These are phyloP conservation scores for Pseudomonodictys pantanalensis DNA, from an alignment of 495 filamentous ascomycete species.

Conservation along the genomic window DNA sequence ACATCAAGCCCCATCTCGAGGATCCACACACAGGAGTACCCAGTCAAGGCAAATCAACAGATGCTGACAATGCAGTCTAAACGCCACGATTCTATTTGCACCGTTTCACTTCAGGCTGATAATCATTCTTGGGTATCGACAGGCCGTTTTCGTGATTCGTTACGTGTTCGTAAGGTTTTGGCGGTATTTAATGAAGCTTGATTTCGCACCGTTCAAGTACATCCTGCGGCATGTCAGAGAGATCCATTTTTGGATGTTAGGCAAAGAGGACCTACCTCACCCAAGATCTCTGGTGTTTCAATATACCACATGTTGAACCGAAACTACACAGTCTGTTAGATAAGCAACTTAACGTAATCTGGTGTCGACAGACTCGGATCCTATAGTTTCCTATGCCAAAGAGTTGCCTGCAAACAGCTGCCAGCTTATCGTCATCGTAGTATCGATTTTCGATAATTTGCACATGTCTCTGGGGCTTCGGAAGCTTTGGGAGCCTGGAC, in stretches of 20 bases:
- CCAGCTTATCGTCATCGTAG: conserved; percentile 11
- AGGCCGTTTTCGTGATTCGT: too few species aligned
- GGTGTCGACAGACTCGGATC: background rate
- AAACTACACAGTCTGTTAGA: background rate
- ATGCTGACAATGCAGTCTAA: too few species aligned
- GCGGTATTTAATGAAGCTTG: too few species aligned
- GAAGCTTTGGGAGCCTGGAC: background rate
- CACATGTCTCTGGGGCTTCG: background rate
- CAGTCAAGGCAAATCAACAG: too few species aligned
- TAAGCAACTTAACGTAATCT: background rate
- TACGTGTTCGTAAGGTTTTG: too few species aligned
- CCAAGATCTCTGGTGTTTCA: background rate
- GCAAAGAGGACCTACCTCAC: conserved; percentile 3
- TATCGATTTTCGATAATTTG: conserved; percentile 21
- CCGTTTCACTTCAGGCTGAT: too few species aligned
- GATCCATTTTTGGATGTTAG: background rate
- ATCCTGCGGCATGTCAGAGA: background rate
- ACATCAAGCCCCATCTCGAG: background rate
- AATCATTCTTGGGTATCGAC: too few species aligned
- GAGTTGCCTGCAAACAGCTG: background rate
- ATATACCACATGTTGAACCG: conserved; percentile 11
- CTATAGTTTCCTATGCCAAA: background rate
- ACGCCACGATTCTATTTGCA: too few species aligned
- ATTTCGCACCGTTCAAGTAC: conserved; percentile 7
- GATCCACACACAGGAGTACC: too few species aligned